These are phyloP conservation scores for Colletotrichum cereale DNA, from an alignment of 2,329 filamentous ascomycete genomes.

Conservation along the genomic window DNA sequence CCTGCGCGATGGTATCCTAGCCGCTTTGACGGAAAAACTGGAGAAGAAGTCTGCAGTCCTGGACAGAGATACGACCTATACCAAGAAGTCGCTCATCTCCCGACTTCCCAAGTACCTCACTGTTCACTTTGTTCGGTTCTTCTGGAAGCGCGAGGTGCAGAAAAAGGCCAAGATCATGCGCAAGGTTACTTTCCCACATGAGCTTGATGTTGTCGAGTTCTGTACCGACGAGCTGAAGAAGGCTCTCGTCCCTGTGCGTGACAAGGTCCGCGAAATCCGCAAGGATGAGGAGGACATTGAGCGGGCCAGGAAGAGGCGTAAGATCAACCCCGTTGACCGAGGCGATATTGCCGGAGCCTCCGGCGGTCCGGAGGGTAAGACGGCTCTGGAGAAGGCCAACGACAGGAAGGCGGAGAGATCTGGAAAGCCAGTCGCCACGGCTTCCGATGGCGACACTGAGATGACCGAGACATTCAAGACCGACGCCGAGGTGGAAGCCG, in stretches of 20 bases:
- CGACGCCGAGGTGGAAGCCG: conserved; percentile 90
- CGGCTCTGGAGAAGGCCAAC: conserved; percentile 61
- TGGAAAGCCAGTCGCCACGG: conserved; percentile 46
- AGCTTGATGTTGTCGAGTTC: conserved; percentile 94
- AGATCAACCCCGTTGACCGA: conserved; percentile 67
- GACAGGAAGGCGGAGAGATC: conserved; percentile 54
- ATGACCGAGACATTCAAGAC: conserved; percentile 89
- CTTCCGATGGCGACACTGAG: conserved; percentile 75
- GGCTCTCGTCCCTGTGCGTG: conserved; percentile 88
- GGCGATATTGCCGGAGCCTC: conserved; percentile 58
- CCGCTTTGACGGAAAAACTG: conserved; percentile 86
- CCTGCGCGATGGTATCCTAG: conserved; percentile 86
- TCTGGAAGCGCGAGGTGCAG: conserved; percentile 94
- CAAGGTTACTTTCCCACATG: conserved; percentile 95
- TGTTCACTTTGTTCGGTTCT: conserved; percentile 97
- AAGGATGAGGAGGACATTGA: conserved; percentile 97
- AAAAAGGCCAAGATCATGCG: conserved; percentile 99
- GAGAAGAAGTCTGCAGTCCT: conserved; percentile 88
- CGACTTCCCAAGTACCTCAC: conserved; percentile 95
- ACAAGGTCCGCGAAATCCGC: conserved; percentile 93
- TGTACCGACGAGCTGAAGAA: conserved; percentile 91
- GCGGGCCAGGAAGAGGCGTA: conserved; percentile 91
- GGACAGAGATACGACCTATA: conserved; percentile 84
- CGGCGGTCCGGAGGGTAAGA: conserved; percentile 62
- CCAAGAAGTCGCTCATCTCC: conserved; percentile 90